Conservation (phyloP, 257 asterid genomes). For the Ilex asprella region DNA sequence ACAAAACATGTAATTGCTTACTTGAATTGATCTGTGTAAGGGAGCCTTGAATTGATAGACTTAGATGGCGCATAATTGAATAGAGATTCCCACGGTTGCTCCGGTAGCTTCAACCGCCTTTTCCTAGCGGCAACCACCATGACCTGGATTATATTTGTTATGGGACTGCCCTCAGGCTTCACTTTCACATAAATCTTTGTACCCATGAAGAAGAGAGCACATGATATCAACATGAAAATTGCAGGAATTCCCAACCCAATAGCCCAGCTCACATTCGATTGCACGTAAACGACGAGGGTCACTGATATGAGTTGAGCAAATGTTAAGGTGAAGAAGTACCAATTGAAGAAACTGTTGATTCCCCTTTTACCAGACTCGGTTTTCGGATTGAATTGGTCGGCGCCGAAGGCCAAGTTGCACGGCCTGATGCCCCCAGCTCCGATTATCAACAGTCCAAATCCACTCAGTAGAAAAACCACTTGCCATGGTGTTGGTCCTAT, state of each 20-base stretch:
- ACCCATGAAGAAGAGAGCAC: constrained; percentile 45
- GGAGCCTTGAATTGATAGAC: constrained; percentile 55
- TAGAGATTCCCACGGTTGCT: constrained; percentile 32
- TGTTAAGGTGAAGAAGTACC: constrained; percentile 71
- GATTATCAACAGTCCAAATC: constrained; percentile 48
- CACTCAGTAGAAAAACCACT: constrained; percentile 48
- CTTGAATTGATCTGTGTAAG: constrained; percentile 66
- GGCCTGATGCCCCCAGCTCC: constrained; percentile 89
- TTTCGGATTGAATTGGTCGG: constrained; percentile 73
- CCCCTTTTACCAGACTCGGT: constrained; percentile 62
- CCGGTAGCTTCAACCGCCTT: constrained; percentile 43
- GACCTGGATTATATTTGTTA: constrained; percentile 51
- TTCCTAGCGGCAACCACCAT: constrained; percentile 45
- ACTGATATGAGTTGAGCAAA: constrained; percentile 56
- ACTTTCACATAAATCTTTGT: constrained; percentile 53
- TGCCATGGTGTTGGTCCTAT: constrained; percentile 45
- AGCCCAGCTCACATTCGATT: constrained; percentile 68
- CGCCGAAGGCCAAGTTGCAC: constrained; percentile 76
- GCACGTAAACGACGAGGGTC: constrained; percentile 66
- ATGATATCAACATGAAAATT: constrained; percentile 45
- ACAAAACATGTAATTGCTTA: constrained; percentile 7
- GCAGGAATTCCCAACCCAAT: constrained; percentile 58
- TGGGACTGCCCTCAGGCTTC: constrained; percentile 72
- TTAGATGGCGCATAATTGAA: constrained; percentile 32
- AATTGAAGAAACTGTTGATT: constrained; percentile 69